These are phyloP conservation scores for Chlorella ohadii DNA, from an alignment of 139 green algal genomes.

Conservation along the genomic window DNA sequence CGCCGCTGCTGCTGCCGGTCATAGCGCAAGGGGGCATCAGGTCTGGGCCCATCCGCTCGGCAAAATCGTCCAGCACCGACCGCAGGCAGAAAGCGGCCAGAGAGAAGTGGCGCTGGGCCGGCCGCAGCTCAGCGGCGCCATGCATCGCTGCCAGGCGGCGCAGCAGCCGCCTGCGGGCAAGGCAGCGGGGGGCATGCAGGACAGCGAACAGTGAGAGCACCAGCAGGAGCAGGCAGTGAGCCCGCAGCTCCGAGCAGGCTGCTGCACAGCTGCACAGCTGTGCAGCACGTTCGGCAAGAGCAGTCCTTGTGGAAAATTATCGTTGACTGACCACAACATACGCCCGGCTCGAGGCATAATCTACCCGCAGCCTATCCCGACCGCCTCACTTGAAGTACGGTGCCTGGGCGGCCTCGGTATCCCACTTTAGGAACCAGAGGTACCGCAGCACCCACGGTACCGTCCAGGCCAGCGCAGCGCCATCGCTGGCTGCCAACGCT, in stretches of 20 bases:
- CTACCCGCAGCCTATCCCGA: too few species aligned
- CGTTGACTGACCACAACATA: too few species aligned
- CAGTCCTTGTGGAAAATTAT: too few species aligned
- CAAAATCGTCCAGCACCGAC: slow-evolving; percentile 48
- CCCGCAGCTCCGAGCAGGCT: too few species aligned
- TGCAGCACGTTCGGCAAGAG: too few species aligned
- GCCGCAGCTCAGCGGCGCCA: slow-evolving; percentile 27
- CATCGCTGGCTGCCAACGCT: slow-evolving; percentile 6
- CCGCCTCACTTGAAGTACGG: slow-evolving; percentile 42
- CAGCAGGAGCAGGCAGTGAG: too few species aligned
- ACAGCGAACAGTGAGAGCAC: too few species aligned
- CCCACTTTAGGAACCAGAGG: slow-evolving; percentile 48
- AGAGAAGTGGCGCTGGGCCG: slow-evolving; percentile 23
- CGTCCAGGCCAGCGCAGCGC: slow-evolving; percentile 32
- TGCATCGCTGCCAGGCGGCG: slow-evolving; percentile 36
- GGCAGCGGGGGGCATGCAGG: background rate
- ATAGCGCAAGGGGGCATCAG: background rate
- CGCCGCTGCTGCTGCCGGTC: background rate
- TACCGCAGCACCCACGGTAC: slow-evolving; percentile 62
- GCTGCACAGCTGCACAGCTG: too few species aligned
- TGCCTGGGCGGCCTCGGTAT: slow-evolving; percentile 11
- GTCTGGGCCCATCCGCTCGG: slow-evolving; percentile 8
- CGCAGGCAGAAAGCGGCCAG: slow-evolving; percentile 50
- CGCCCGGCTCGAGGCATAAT: too few species aligned
- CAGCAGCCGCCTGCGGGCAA: slow-evolving; percentile 16